A percentile compares a stretch with the other conserved stretches of the same genome.
phyloP scores from a whole-genome alignment of 164 flowering plant genomes.

The Platanus orientalis region DNA sequence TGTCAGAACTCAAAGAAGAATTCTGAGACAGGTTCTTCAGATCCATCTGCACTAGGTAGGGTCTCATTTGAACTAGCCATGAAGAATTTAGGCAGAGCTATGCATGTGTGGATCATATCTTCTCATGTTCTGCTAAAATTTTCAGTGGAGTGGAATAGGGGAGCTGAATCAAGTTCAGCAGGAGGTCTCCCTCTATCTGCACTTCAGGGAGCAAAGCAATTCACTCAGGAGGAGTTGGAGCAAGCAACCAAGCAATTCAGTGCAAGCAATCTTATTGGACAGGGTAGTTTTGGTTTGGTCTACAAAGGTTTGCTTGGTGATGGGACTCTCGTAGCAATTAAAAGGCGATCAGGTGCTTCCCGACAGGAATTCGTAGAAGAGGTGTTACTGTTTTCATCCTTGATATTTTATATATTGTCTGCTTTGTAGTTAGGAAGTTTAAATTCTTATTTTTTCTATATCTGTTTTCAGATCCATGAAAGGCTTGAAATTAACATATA shows the following conservation, averaged over 20 bases:
- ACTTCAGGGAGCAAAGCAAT: constrained; percentile 35
- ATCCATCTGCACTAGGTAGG: constrained; percentile 66
- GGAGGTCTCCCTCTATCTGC: constrained; percentile 23
- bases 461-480: neutral
- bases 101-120: neutral
- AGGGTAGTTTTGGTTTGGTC: constrained; percentile 61
- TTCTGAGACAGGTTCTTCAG: constrained; percentile 73
- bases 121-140: constrained; percentile 4
- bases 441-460: neutral
- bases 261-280: constrained; percentile 51
- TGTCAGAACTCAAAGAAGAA: constrained; percentile 38
- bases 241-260: constrained; percentile 58
- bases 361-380: constrained; percentile 43
- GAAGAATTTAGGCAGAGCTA: constrained; percentile 3
- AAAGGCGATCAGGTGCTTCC: constrained; percentile 47
- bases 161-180: constrained; percentile 30
- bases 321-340: constrained; percentile 66
- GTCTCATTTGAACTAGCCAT: neutral
- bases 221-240: constrained; percentile 54
- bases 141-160: constrained; percentile 44
- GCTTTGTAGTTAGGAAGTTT: neutral
- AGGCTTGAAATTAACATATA: no score
- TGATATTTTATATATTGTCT: neutral
- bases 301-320: constrained; percentile 65
- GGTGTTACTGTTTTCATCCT: constrained; percentile 27